Conservation (phyloP, 768 basidiomycete species). For the Mycena vulgaris region DNA sequence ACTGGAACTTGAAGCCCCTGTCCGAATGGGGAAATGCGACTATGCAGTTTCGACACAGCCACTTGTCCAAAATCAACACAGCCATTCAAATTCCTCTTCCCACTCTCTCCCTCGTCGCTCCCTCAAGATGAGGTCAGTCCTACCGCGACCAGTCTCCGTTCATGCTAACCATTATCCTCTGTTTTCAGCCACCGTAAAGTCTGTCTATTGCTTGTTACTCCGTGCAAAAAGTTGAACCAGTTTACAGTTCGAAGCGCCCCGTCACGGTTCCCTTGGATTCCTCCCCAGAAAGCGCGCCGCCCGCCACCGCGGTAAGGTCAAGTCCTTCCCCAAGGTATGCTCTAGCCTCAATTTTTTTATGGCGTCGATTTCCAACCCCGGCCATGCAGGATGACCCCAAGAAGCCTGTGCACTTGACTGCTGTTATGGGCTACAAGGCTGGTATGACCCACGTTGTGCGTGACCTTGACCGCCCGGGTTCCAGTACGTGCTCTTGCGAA, state of each 20-base stretch:
- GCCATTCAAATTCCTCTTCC: not conserved
- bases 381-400: constrained; percentile 93
- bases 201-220: constrained; percentile 40
- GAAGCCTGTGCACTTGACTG: constrained; percentile 98
- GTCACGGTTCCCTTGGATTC: constrained; percentile 98
- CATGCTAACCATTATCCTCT: constrained; percentile 26
- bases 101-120: constrained; percentile 51
- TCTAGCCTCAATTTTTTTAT: constrained; percentile 20
- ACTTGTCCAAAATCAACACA: not conserved
- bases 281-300: constrained; percentile 97
- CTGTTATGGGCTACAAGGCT: constrained; percentile 99
- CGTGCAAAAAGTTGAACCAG: constrained; percentile 43
- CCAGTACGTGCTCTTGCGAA: constrained; percentile 79
- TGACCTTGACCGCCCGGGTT: constrained; percentile 99
- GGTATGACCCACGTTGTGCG: constrained; percentile 99
- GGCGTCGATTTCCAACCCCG: constrained; percentile 3
- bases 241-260: constrained; percentile 95
- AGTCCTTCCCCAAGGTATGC: constrained; percentile 97
- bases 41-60: too few species aligned
- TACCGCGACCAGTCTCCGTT: constrained; percentile 22
- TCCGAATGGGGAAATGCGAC: too few species aligned
- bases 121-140: constrained; percentile 76
- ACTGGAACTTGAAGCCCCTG: not conserved
- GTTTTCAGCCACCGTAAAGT: constrained; percentile 89
- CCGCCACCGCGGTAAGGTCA: constrained; percentile 98